Base-by-base conservation (phyloP, 139 green algal genomes). In the Nannochloris sp. region DNA sequence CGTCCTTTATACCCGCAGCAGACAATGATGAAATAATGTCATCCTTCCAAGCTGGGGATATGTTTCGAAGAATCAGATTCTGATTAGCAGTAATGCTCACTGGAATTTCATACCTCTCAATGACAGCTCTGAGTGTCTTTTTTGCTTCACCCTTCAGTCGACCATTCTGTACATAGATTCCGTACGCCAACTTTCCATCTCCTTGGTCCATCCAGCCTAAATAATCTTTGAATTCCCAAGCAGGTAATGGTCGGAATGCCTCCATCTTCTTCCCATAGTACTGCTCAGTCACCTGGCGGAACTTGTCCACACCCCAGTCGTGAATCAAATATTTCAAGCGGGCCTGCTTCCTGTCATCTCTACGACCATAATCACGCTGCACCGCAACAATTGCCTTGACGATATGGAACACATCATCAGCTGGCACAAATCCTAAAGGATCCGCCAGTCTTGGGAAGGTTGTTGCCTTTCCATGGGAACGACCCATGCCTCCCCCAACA, bases 261-360 rank as follows among this genome's bases (percentile, higher is more conserved):
- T 93, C 49, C n/a, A 99, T 78, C 82, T 89, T 89, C 82, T 98
- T 96, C 45, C 94, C 94, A 11, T 91, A 78, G 89, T 99, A 99
- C 79, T 97, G 86, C 84, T 99, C 94, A 6, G 82, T 79, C 16
- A 97, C 93, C 13, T 71, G 66, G 31, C 82, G 70, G 87, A 98
- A 98, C 67, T 85, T 88, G 60, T 97, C 88, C 28, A 99, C 78
- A 58, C 87, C 94, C 94, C 94, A 98, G 68, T 92, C 82, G 31
- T 87, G 31, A 16, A 99, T 79, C 56, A 98, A 83, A 81, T 99
- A 99, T 89, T 99, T 99, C 31, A 99, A 79, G 46, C 94, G 84
- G 14, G 91, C 77, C 60, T 78, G 72, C 73, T 90, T 91, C 69
- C 94, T 80, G 79, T 97, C 94, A 71, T 99, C 94, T 31, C 94